Evolutionary conservation across 805 yeast genomes (phyloP), one percentile per base, ranked within the genome.

Genomic region (Candida silvatica): DNA sequence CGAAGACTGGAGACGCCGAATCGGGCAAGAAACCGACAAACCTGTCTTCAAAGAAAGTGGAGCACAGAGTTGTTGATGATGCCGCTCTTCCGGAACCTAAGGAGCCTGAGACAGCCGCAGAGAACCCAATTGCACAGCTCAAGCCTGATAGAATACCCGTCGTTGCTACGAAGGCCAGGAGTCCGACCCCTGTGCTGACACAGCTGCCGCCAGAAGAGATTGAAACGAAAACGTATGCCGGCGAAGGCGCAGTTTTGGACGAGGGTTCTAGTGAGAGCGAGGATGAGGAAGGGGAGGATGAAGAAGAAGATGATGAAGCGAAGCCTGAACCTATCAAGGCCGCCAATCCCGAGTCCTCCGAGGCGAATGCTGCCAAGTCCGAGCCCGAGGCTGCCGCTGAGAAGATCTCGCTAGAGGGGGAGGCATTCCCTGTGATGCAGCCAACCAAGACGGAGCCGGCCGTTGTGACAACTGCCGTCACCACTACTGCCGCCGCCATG

Each of bases 241-340:
- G 36, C 6, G 36, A 25, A 11, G 36, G 36, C 11, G 16, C 36
- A 5, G 6, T 33, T 12, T 18, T 33, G 20, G 25, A 33, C 20
- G 36, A 33, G 6, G 31, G 25, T n/a, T 24, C 4, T 11, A 12
- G 6, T 14, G 20, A 29, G 7, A 8, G 26, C 7, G 7, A 8
- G 7, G 7, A 9, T 6, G n/a, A n/a, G n/a, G n/a, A n/a, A n/a
- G 30, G 15, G 9, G 30, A 32, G n/a, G 20, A 9, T 12, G 20
- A 23, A 20, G 18, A 24, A 8, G 26, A 22, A 6, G 30, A 3
- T 25, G 22, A 15, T 6, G 15, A 24, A 8, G 32, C 19, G 14
- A 18, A 30, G 32, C 11, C 8, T 29, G 31, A 14, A 14, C 6
- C 20, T 29, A 15, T 6, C 6, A 14, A 22, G 24, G 24, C n/a